Conservation (phyloP, 345 rosid species). For the Salix caprea region DNA sequence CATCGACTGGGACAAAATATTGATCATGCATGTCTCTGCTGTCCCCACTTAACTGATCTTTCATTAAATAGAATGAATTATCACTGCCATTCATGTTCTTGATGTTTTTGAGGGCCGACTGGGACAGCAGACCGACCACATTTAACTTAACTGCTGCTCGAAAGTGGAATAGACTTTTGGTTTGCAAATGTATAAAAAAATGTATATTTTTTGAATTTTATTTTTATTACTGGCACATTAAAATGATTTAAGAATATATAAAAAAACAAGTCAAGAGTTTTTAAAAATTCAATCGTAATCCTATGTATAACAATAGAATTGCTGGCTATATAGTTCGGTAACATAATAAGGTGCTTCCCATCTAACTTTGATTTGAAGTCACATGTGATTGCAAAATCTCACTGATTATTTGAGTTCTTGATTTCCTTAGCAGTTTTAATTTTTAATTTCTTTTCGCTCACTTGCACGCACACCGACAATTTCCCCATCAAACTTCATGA, state of each 20-base stretch:
- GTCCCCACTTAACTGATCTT: neutral
- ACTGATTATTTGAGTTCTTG: neutral
- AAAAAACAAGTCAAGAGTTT: no score
- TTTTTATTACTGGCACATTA: no score
- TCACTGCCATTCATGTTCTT: neutral
- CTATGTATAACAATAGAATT: no score
- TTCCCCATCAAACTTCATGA: neutral
- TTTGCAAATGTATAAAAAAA: no score
- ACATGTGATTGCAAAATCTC: neutral
- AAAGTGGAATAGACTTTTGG: no score
- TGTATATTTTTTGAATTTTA: no score
- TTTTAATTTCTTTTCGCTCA: no score
- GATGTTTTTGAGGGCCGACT: neutral
- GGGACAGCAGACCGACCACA: neutral
- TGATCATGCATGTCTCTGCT: neutral
- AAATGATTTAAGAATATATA: no score
- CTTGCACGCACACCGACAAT: no score
- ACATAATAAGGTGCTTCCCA: no score
- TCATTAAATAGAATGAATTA: neutral
- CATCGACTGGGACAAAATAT: neutral
- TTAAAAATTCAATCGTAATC: no score
- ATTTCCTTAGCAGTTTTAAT: neutral
- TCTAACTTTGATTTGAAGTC: neutral
- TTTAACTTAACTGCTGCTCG: neutral
- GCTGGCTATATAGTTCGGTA: no score